Base-by-base conservation (phyloP, 2,329 filamentous ascomycete genomes). In the Microsporum canis region DNA sequence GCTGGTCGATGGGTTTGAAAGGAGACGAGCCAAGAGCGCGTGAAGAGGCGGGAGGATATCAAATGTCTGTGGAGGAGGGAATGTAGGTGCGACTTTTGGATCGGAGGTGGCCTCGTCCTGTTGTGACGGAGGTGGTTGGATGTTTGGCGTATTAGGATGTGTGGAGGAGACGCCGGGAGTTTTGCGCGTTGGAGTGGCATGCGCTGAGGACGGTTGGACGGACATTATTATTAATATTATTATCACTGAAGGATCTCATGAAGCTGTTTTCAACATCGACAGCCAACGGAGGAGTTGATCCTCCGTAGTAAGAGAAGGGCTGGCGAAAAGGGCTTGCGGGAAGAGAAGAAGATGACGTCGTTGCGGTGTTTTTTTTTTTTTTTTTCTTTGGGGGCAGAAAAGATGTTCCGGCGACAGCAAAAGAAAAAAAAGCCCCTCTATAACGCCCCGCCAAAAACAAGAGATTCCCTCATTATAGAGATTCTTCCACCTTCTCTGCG, bases 41-140 rank as follows among this genome's bases (percentile, higher is more conserved):
- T 89, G 86, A 60, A 96, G 84, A 69, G 91, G 85, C 31, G 91
- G 89, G 60, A 95, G 82, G 67, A 90, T 84, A 77, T 96, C 91
- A 76, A 96, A 89, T 57, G 85, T 84, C 73, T 91, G 87, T 33
- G 91, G 88, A 57, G 88, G 83, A 64, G 94, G 87, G 61, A 87
- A 84, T 2, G 82, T 76, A 31, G 57, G 45, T 69, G 67, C 49
- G 68, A 64, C 58, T 14, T 45, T 17, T n/a, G 49, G 31, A 10
- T 57, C 45, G 39, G 33, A 14, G 23, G 58, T 29, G 27, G 43
- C 27, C 31, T 49, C 60, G 12, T 53, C 41, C 53, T 58, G 58
- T 36, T 60, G 49, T 27, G 53, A 43, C n/a, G 27, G 55, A 6
- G 29, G 31, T 27, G 57, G 57, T n/a, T 36, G 62, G 41, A 51